A percentile compares a stretch with the other conserved stretches of the same genome.
phyloP scores from a whole-genome alignment of 345 rosid species.

The Hibiscus tridactylites region DNA sequence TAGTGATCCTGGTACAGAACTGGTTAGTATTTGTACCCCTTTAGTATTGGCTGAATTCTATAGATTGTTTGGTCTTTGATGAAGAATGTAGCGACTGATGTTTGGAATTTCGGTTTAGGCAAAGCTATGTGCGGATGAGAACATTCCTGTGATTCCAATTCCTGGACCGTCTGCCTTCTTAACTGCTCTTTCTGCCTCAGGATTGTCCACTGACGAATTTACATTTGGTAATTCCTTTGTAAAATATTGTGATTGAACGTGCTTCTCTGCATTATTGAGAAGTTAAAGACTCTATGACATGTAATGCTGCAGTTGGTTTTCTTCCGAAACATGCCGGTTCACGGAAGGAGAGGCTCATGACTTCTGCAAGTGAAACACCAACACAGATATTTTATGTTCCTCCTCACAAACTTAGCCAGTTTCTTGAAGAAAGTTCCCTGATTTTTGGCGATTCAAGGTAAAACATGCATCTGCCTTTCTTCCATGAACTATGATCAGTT shows the following conservation, averaged over 20 bases:
- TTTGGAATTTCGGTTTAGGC: conserved; percentile 34
- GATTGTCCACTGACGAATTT: conserved; percentile 72
- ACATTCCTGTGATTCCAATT: conserved; percentile 68
- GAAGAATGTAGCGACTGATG: neutral
- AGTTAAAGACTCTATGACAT: neutral
- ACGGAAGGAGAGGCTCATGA: conserved; percentile 38
- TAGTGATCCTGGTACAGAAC: conserved; percentile 80
- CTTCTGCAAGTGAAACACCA: conserved; percentile 64
- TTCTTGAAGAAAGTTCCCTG: conserved; percentile 66
- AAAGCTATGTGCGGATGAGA: conserved; percentile 57
- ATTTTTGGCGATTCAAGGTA: conserved; percentile 64
- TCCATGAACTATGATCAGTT: neutral
- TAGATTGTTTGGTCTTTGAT: neutral
- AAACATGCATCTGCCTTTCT: neutral
- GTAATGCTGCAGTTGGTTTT: conserved; percentile 58
- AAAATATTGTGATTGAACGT: neutral
- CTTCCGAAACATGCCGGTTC: conserved; percentile 66
- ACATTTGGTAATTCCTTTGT: conserved; percentile 54
- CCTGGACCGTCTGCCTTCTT: conserved; percentile 87
- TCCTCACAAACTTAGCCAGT: conserved; percentile 79
- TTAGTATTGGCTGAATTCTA: neutral
- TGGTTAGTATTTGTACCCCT: conserved; percentile 37
- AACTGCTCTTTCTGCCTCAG: conserved; percentile 89
- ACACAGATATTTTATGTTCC: conserved; percentile 92
- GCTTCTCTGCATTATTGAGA: neutral